Evolutionary conservation across 108 stramenopile genomes (phyloP).

Genomic region (Skeletonema tropicum): DNA sequence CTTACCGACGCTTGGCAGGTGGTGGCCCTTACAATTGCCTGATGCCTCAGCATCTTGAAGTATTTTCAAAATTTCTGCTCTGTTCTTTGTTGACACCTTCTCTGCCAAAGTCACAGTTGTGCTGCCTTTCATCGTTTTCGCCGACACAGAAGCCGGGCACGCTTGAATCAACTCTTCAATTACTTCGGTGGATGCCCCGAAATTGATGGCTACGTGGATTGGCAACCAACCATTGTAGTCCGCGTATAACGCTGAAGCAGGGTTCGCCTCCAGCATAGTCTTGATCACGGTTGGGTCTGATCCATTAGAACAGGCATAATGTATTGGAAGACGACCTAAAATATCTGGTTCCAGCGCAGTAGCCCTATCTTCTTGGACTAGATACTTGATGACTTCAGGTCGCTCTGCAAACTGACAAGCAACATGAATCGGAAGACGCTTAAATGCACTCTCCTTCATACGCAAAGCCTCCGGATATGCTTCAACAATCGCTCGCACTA

Average conservation of each 20-base stretch:
- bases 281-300: slow-evolving; percentile 76
- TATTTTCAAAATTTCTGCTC: slow-evolving; percentile 27
- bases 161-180: slow-evolving; percentile 19
- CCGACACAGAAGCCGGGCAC: slow-evolving; percentile 14
- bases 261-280: slow-evolving; percentile 68
- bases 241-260: slow-evolving; percentile 22
- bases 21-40: background rate
- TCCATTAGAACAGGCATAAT: slow-evolving; percentile 88
- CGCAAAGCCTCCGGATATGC: slow-evolving; percentile 68
- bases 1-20: background rate
- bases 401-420: slow-evolving; percentile 76
- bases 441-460: slow-evolving; percentile 62
- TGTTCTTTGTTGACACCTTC: slow-evolving; percentile 37
- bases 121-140: slow-evolving; percentile 31
- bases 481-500: slow-evolving; percentile 60
- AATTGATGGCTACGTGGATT: slow-evolving; percentile 43
- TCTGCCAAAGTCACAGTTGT: slow-evolving; percentile 32
- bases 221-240: slow-evolving; percentile 46
- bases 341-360: slow-evolving; percentile 78
- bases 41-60: background rate
- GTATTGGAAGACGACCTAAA: slow-evolving; percentile 80
- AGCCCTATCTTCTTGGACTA: slow-evolving; percentile 58
- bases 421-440: slow-evolving; percentile 80
- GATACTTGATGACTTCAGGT: slow-evolving; percentile 65
- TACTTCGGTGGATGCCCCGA: slow-evolving; percentile 30